Percentiles rank a stretch among this genome's conserved stretches.
Conservation (phyloP, 805 yeast species). For the Saccharomyces paradoxus region DNA sequence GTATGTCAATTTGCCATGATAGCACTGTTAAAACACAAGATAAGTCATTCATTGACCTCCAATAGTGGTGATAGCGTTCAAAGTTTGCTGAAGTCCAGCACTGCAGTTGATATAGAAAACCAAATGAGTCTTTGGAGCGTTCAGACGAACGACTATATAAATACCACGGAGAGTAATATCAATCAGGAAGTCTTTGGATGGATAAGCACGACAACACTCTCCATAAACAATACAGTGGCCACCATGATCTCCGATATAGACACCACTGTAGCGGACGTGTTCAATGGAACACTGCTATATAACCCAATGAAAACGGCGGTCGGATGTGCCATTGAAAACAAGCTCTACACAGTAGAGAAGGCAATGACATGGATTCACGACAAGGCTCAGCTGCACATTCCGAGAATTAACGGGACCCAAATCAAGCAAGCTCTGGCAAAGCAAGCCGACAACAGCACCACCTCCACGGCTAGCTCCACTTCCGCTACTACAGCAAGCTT, state of each 20-base stretch:
- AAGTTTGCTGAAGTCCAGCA: conserved; percentile 1
- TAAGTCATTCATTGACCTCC: background rate
- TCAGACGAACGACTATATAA: conserved; percentile 48
- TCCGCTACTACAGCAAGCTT: background rate
- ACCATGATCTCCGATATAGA: conserved; percentile 54
- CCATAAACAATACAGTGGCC: conserved; percentile 54
- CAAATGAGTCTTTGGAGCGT: conserved; percentile 43
- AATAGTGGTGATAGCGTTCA: background rate
- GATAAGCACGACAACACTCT: conserved; percentile 47
- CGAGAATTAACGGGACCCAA: conserved; percentile 37
- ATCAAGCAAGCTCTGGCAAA: conserved; percentile 16
- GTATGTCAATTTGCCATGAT: conserved; percentile 47
- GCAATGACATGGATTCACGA: conserved; percentile 77
- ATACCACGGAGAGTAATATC: conserved; percentile 39
- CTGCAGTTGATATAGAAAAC: conserved; percentile 18
- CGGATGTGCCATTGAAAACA: conserved; percentile 71
- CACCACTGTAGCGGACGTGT: conserved; percentile 46
- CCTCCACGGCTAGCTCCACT: conserved; percentile 3
- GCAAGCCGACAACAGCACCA: conserved; percentile 4
- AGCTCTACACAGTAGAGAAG: conserved; percentile 52
- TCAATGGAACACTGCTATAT: conserved; percentile 61
- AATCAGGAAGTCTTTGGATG: conserved; percentile 64
- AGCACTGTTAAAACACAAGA: conserved; percentile 7
- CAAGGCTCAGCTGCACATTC: conserved; percentile 51
- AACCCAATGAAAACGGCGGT: conserved; percentile 58